Base-by-base conservation (phyloP, 257 asterid species). In the Phtheirospermum japonicum region DNA sequence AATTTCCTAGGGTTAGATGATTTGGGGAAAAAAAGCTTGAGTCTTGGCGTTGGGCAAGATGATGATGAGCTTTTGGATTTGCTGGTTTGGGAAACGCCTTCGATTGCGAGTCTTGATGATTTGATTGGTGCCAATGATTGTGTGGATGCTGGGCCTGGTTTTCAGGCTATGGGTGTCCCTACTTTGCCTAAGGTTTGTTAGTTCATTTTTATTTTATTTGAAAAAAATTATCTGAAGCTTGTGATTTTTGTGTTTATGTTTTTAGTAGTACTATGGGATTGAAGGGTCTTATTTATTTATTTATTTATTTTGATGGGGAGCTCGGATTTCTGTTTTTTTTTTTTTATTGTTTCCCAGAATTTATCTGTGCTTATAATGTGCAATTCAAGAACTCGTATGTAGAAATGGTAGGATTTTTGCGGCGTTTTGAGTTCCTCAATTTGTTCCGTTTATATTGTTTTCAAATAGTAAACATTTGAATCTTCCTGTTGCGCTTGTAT, bases 1-100 rank as follows among this genome's bases (percentile, higher is more conserved):
- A n/a, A n/a, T n/a, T n/a, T n/a, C n/a, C n/a, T n/a, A n/a, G 98
- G 97, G 60, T 80, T 92, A 71, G 89, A 88, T 55, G 90, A 86
- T 74, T 68, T 81, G 65, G 83, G 81, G 65, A 78, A 84, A 77
- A 88, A 84, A 36, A n/a, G n/a, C n/a, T n/a, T n/a, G n/a, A n/a
- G n/a, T n/a, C n/a, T n/a, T n/a, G n/a, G n/a, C 30, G 83, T 67
- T 19, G 82, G 51, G 32, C 57, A 57, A n/a, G 50, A 42, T 39
- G 80, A 75, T 6, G 81, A 73, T 37, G 88, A 73, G n/a, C 64
- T 75, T n/a, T 67, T 82, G 56, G 89, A 82, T 83, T 59, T 78
- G 66, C 66, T 83, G 75, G 93, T 87, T 67, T 93, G 99, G 97
- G 96, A 93, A 71, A 80, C 95, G 40, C 91, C 89, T 43, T 65